A percentile compares a stretch with the other conserved stretches of the same genome.
Evolutionary conservation across 805 yeast genomes (phyloP).

Genomic region (Dipodascus geniculatus): DNA sequence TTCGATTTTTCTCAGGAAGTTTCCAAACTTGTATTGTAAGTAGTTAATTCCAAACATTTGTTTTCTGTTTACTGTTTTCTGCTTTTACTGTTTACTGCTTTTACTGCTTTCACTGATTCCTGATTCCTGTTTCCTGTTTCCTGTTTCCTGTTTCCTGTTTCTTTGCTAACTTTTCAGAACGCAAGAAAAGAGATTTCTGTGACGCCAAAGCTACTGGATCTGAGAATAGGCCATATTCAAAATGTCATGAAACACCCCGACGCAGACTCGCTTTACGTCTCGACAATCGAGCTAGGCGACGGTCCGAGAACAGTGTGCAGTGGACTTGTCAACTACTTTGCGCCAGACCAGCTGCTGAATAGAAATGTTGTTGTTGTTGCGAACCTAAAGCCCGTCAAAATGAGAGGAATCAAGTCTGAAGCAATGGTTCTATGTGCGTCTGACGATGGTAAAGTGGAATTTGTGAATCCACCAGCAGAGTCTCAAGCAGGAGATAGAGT

Average conservation of each 20-base stretch:
- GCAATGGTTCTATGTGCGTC: slow-evolving; percentile 95
- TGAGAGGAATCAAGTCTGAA: slow-evolving; percentile 92
- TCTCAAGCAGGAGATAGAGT: slow-evolving; percentile 93
- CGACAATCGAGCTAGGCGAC: slow-evolving; percentile 95
- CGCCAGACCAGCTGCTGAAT: slow-evolving; percentile 92
- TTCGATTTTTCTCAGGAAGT: too few relatives aligned
- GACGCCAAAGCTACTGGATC: slow-evolving; percentile 75
- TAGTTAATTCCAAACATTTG: too few relatives aligned
- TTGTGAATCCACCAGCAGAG: slow-evolving; percentile 88
- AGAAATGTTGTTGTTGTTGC: slow-evolving; percentile 86
- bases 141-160: too few relatives aligned
- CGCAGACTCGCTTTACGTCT: slow-evolving; percentile 92
- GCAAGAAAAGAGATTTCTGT: too few relatives aligned
- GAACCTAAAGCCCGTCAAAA: slow-evolving; percentile 92
- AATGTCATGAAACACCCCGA: slow-evolving; percentile 96
- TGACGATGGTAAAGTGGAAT: slow-evolving; percentile 63
- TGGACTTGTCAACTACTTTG: slow-evolving; percentile 81
- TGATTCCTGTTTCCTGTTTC: too few relatives aligned
- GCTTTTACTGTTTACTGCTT: too few relatives aligned
- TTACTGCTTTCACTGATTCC: too few relatives aligned
- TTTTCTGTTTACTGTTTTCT: too few relatives aligned
- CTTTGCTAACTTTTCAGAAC: too few relatives aligned
- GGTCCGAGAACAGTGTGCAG: slow-evolving; percentile 98
- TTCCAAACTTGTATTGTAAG: too few relatives aligned
- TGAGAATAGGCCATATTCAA: slow-evolving; percentile 93